Conservation (phyloP, 1,139 yeast genomes). For the Suzukiozyma palmioleophila region DNA sequence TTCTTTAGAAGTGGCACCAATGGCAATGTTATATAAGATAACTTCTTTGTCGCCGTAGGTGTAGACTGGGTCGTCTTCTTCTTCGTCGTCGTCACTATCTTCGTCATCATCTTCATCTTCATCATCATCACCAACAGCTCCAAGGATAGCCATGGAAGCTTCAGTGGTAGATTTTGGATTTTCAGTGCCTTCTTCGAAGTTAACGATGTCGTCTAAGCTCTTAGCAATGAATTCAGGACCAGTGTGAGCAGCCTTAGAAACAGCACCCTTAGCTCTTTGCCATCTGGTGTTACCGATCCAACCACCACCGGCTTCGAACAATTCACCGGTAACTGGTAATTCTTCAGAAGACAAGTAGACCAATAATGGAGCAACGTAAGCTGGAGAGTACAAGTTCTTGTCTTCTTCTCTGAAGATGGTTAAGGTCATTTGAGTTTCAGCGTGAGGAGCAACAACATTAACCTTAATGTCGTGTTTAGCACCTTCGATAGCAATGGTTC, state of each 20-base stretch:
- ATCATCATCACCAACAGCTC: conserved; percentile 55
- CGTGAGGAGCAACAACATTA: conserved; percentile 92
- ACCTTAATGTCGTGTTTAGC: conserved; percentile 70
- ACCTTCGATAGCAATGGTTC: conserved; percentile 89
- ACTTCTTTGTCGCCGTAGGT: conserved; percentile 64
- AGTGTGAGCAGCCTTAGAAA: conserved; percentile 49
- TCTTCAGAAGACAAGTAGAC: conserved; percentile 74
- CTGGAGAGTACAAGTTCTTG: conserved; percentile 77
- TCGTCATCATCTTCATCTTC: conserved; percentile 48
- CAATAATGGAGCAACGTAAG: conserved; percentile 86
- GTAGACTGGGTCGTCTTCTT: conserved; percentile 35
- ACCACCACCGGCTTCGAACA: conserved; percentile 66
- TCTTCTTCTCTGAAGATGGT: conserved; percentile 78
- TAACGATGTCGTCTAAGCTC: conserved; percentile 60
- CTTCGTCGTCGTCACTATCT: conserved; percentile 38
- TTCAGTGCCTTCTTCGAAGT: conserved; percentile 59
- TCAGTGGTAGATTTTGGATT: conserved; percentile 68
- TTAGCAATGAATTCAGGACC: conserved; percentile 70
- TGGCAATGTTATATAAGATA: conserved; percentile 81
- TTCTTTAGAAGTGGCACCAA: conserved; percentile 81
- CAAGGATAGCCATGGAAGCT: conserved; percentile 72
- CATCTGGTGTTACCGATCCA: conserved; percentile 95
- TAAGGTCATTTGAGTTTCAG: conserved; percentile 95
- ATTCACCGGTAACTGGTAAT: conserved; percentile 47
- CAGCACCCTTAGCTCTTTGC: conserved; percentile 90